These are phyloP conservation scores for Podila minutissima DNA, from an alignment of 192 early-diverging fungal species.

Conservation along the genomic window DNA sequence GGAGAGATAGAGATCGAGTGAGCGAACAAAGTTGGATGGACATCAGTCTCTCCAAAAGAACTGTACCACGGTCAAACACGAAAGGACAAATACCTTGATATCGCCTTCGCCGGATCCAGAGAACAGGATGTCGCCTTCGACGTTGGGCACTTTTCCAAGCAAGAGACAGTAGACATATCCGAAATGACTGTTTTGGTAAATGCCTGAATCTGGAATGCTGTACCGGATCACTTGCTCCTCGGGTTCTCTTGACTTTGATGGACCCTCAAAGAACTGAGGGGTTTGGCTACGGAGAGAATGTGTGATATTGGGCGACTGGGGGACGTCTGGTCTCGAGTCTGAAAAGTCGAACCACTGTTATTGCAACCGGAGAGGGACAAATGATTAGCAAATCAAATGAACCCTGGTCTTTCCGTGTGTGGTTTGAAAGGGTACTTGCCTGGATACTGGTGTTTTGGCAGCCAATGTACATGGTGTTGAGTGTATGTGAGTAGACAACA, in stretches of 20 bases:
- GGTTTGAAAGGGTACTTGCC: constrained; percentile 59
- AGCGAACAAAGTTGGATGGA: not conserved
- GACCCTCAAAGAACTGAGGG: constrained; percentile 26
- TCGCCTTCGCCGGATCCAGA: constrained; percentile 77
- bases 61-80: not conserved
- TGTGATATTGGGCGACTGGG: constrained; percentile 40
- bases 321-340: constrained; percentile 16
- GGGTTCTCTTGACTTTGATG: constrained; percentile 13
- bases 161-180: constrained; percentile 77
- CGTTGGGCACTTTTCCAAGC: constrained; percentile 60
- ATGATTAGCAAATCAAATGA: not conserved
- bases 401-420: not conserved
- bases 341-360: constrained; percentile 47
- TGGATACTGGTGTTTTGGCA: constrained; percentile 85
- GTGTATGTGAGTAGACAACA: constrained; percentile 63
- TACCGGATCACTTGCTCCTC: constrained; percentile 61
- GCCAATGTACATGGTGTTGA: constrained; percentile 71
- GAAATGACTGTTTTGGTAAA: constrained; percentile 72
- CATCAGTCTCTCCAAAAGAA: not conserved
- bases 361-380: not conserved
- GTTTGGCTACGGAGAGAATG: constrained; percentile 26
- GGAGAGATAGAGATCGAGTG: not conserved
- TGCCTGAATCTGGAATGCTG: constrained; percentile 65
- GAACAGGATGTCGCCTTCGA: constrained; percentile 63
- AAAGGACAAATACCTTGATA: constrained; percentile 55